Base-by-base conservation (phyloP, 2,329 filamentous ascomycete genomes). In the Trichoderma sp. region DNA sequence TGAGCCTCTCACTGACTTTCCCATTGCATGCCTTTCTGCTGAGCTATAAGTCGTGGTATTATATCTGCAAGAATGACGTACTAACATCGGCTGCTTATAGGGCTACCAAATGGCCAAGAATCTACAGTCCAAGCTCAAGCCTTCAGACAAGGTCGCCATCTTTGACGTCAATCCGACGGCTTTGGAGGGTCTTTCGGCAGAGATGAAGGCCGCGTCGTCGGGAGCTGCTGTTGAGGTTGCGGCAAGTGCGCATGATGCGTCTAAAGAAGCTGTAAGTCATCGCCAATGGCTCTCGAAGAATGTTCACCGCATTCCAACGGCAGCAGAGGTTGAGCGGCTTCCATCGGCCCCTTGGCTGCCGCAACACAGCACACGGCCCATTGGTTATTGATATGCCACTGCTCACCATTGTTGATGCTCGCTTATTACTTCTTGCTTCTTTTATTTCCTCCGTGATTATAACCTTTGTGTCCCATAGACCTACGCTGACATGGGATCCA, bases 51-150 rank as follows among this genome's bases (percentile, higher is more conserved):
- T 8, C 43, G 7, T 18, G 37, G 18, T 7, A 11, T 43, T 21
- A n/a, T n/a, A n/a, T n/a, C n/a, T n/a, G n/a, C n/a, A n/a, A 43
- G 11, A 8, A 54, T 14, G 11, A 2, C 1, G 8, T 55, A 39
- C 73, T 74, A 49, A 75, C 66, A 39, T 26, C 32, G 1, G 3
- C 10, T 65, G 21, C 28, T 13, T 52, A 6, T 60, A 88, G 86
- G 87, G 87, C 52, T 88, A 85, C 73, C 86, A 87, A 79, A 89
- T 89, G 87, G 87, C 86, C 70, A 85, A 83, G 78, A 89, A 89
- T 75, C 82, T 89, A 4, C 86, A 87, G 76, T 80, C 84, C 37
- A 88, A 87, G 76, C 80, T 89, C 39, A 75, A 79, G 32, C 79
- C 85, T 1, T 79, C 75, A 54, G 86, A 89, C 76, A 83, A 80